A percentile compares a stretch with the other conserved stretches of the same genome.
Conservation (phyloP, 192 early-diverging fungal genomes). For the Thamnidium elegans region DNA sequence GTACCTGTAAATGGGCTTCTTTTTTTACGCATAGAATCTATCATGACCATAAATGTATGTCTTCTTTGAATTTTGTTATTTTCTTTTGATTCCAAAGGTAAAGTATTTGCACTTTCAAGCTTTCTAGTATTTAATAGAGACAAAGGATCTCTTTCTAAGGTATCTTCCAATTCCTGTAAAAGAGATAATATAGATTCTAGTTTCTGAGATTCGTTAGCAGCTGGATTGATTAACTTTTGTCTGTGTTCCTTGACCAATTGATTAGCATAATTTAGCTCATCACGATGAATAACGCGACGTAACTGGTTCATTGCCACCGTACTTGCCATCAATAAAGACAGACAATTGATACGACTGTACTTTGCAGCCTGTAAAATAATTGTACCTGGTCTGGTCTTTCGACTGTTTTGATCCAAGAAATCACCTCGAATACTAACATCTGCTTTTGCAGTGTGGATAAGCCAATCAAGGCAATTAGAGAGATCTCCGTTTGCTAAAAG, state of each 20-base stretch:
- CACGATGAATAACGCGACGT: not conserved
- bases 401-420: slow-evolving; percentile 22
- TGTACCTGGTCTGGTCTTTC: slow-evolving; percentile 18
- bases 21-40: not conserved
- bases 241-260: not conserved
- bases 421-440: slow-evolving; percentile 21
- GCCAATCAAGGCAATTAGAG: slow-evolving; percentile 22
- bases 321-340: slow-evolving; percentile 14
- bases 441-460: slow-evolving; percentile 22
- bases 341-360: slow-evolving; percentile 29
- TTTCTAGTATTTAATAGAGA: not conserved
- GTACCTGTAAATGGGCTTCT: too few relatives aligned
- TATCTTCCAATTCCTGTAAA: slow-evolving; percentile 6
- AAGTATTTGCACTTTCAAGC: not conserved
- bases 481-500: slow-evolving; percentile 35
- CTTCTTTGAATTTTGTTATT: not conserved
- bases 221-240: not conserved
- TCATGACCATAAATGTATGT: not conserved
- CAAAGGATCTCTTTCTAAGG: not conserved
- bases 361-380: slow-evolving; percentile 31
- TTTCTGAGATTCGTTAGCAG: not conserved
- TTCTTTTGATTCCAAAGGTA: not conserved
- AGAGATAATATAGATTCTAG: not conserved
- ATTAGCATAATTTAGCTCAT: slow-evolving; percentile 10
- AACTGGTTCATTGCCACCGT: not conserved